Base-by-base conservation (phyloP, 2,329 filamentous ascomycete species). In the Ophiostoma montium region DNA sequence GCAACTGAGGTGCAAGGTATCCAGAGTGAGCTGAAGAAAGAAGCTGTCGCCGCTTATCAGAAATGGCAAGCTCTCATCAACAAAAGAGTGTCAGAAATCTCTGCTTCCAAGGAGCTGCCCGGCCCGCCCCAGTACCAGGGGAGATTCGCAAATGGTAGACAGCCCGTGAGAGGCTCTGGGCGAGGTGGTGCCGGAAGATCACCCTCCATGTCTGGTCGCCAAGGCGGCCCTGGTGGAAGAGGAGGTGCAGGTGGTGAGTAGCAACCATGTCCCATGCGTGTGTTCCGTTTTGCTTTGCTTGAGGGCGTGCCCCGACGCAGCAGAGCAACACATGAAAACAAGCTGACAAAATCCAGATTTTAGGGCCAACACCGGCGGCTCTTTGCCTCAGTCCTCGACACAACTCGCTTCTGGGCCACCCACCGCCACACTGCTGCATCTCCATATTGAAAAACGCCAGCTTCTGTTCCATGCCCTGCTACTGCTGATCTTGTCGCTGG, bases 61-160 rank as follows among this genome's bases (percentile, higher is more conserved):
- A 82, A 86, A 55, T 96, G 90, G 90, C 77, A 86, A 57, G 72
- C 78, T 6, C 70, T 71, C 12, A 76, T 95, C 10, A 67, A 86
- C 36, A 72, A 77, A 50, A 76, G 88, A 13, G 68, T 94, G 21
- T 76, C 79, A 16, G 82, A 92, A 33, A 72, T 88, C 16, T 71
- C 74, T 36, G 69, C 76, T 38, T 69, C 76, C 30, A 70, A 67
- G 47, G 70, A 74, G 51, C 56, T 57, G 47, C 60, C 53, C 52
- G 57, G 30, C 52, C 60, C 57, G 57, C 53, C 56, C 58, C 38
- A 58, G 53, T 52, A 47, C 54, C 51, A 46, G 23, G 38, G 13
- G 27, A 55, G 15, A 35, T 6, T 6, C 13, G 9, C 35, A 1
- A 51, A 47, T 19, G 36, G 35, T n/a, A 54, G 33, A 31, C 23